Percentiles rank a stretch among this genome's conserved stretches.
Conservation (phyloP, 2,329 filamentous ascomycete genomes). For the Pyricularia grisea region DNA sequence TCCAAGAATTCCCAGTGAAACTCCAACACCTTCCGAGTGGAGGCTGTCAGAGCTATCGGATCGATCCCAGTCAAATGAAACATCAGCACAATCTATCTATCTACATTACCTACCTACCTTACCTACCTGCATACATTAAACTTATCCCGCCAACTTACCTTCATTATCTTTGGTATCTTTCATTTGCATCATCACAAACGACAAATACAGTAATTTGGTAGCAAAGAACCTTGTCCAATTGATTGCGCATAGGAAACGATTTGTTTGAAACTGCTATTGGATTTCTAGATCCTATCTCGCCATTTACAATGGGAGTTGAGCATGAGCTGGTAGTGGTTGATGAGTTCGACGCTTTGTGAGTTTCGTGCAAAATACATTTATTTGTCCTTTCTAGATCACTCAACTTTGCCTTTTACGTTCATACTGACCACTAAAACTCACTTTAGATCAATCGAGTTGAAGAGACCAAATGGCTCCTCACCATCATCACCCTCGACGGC, state of each 20-base stretch:
- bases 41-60: not conserved
- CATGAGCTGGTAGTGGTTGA: constrained; percentile 36
- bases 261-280: not conserved
- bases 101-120: too few species aligned
- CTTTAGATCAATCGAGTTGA: constrained; percentile 29
- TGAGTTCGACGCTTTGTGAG: constrained; percentile 47
- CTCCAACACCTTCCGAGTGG: not conserved
- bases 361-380: not conserved
- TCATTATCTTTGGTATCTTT: not conserved
- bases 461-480: constrained; percentile 11
- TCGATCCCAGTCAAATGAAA: not conserved
- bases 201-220: not conserved
- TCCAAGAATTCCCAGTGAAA: not conserved
- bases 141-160: not conserved
- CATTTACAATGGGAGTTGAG: constrained; percentile 19
- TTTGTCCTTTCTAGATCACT: not conserved
- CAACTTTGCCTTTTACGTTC: not conserved
- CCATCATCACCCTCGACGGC: not conserved
- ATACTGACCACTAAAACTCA: not conserved
- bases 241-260: not conserved
- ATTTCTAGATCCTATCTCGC: not conserved
- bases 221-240: not conserved
- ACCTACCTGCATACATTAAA: too few species aligned
- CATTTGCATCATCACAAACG: not conserved
- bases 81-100: not conserved